Evolutionary conservation across 768 basidiomycete species (phyloP).

Genomic region (Tulasnella sp.): DNA sequence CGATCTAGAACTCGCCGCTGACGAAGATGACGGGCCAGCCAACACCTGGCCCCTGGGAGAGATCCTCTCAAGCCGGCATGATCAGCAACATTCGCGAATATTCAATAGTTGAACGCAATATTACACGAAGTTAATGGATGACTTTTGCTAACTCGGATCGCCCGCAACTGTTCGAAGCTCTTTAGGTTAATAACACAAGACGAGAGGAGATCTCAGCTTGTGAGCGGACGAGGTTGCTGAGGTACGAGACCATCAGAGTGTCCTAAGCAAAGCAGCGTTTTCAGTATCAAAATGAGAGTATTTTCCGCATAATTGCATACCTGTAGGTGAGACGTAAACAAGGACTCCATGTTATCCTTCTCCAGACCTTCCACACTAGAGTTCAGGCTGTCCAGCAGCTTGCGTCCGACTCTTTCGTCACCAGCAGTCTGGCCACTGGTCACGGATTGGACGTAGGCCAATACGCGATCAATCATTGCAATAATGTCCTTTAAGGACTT

Average conservation of each 20-base stretch:
- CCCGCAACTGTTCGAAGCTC: background rate
- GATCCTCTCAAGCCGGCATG: conserved; percentile 83
- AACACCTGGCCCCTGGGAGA: conserved; percentile 97
- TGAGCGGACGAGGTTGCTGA: conserved; percentile 87
- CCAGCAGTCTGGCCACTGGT: conserved; percentile 72
- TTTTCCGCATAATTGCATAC: conserved; percentile 40
- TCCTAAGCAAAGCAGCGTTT: conserved; percentile 50
- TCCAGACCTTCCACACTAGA: conserved; percentile 67
- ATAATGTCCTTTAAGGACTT: conserved; percentile 66
- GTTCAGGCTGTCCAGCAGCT: conserved; percentile 82
- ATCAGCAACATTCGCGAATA: conserved; percentile 90
- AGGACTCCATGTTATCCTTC: conserved; percentile 46
- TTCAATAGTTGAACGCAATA: conserved; percentile 58
- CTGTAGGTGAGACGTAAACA: conserved; percentile 75
- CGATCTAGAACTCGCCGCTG: conserved; percentile 2
- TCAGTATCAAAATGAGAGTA: background rate
- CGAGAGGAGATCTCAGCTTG: conserved; percentile 91
- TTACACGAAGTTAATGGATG: background rate
- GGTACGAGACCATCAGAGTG: conserved; percentile 89
- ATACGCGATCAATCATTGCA: conserved; percentile 77
- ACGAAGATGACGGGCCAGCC: conserved; percentile 57
- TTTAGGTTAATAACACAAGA: conserved; percentile 61
- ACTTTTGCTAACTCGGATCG: background rate
- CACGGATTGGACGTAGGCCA: conserved; percentile 78
- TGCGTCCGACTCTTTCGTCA: conserved; percentile 82